Evolutionary conservation across 768 basidiomycete species (phyloP).

Genomic region (Coprinellus micaceus): DNA sequence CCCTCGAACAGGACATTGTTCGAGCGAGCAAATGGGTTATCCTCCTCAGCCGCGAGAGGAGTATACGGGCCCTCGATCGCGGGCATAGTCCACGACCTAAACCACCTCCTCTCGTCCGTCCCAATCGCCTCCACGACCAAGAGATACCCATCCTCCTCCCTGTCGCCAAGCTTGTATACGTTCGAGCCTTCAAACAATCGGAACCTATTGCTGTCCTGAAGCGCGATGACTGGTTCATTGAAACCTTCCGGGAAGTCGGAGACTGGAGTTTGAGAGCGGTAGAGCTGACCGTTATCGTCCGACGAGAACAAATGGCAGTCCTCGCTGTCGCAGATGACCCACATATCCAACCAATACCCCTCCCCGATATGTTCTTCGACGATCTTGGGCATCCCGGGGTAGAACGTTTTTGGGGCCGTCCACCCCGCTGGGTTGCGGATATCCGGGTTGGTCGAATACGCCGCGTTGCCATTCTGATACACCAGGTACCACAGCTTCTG

Average conservation of each 20-base stretch:
- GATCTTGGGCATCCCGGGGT: slow-evolving; percentile 10
- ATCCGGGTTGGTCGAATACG: slow-evolving; percentile 18
- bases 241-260: slow-evolving; percentile 18
- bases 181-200: slow-evolving; percentile 15
- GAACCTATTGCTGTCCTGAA: slow-evolving; percentile 14
- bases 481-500: slow-evolving; percentile 20
- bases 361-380: slow-evolving; percentile 15
- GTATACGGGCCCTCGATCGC: slow-evolving; percentile 13
- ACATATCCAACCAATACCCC: slow-evolving; percentile 21
- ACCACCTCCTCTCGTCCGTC: slow-evolving; percentile 12
- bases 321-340: slow-evolving; percentile 20
- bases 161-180: too few species aligned
- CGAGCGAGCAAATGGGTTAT: slow-evolving; percentile 16
- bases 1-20: slow-evolving; percentile 16
- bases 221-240: slow-evolving; percentile 17
- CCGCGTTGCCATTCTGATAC: slow-evolving; percentile 17
- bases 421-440: slow-evolving; percentile 18
- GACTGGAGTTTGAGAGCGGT: slow-evolving; percentile 17
- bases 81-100: slow-evolving; percentile 16
- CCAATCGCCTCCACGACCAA: slow-evolving; percentile 19
- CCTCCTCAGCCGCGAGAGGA: slow-evolving; percentile 9
- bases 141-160: slow-evolving; percentile 9
- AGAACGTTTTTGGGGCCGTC: slow-evolving; percentile 16
- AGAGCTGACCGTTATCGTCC: slow-evolving; percentile 21
- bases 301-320: slow-evolving; percentile 21